phyloP scores from a whole-genome alignment of 2,329 filamentous ascomycete genomes.

The Ophiobolus disseminans region DNA sequence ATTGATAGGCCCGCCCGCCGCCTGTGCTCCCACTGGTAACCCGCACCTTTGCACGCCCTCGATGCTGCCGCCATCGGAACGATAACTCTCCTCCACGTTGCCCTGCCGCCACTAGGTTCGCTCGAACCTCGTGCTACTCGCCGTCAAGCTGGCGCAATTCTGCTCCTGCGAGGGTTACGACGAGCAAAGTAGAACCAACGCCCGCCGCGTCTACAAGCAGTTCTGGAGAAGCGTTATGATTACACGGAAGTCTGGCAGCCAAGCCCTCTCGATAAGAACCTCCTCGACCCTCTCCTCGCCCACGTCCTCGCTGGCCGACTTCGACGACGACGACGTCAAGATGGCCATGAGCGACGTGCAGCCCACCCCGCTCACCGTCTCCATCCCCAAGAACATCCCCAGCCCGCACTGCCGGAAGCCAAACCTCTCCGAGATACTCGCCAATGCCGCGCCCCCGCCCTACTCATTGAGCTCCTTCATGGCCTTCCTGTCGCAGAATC shows the following conservation, averaged over 20 bases:
- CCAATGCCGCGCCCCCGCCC: conserved; percentile 83
- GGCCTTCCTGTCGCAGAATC: conserved; percentile 95
- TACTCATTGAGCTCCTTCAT: conserved; percentile 94
- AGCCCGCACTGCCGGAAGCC: conserved; percentile 68
- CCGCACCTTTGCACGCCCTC: conserved; percentile 24
- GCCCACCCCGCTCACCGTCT: conserved; percentile 57
- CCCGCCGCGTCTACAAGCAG: conserved; percentile 46
- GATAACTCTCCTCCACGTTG: conserved; percentile 30
- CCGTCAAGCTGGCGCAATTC: conserved; percentile 49
- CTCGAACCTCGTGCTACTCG: conserved; percentile 41
- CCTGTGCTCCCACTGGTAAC: conserved; percentile 9
- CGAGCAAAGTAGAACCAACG: conserved; percentile 42
- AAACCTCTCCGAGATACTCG: conserved; percentile 84
- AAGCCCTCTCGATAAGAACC: conserved; percentile 41
- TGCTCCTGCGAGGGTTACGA: conserved; percentile 45
- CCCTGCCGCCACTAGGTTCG: conserved; percentile 40
- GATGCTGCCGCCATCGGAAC: conserved; percentile 35
- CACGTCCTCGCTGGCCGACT: conserved; percentile 37
- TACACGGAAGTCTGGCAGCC: conserved; percentile 37
- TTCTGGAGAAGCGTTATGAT: conserved; percentile 50
- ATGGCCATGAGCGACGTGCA: conserved; percentile 58
- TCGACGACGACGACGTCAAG: conserved; percentile 56
- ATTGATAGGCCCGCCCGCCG: conserved; percentile 8
- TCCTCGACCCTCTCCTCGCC: conserved; percentile 45
- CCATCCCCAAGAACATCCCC: conserved; percentile 53